Conservation (phyloP, 2,329 filamentous ascomycete genomes). For the Elsinoe australis region DNA sequence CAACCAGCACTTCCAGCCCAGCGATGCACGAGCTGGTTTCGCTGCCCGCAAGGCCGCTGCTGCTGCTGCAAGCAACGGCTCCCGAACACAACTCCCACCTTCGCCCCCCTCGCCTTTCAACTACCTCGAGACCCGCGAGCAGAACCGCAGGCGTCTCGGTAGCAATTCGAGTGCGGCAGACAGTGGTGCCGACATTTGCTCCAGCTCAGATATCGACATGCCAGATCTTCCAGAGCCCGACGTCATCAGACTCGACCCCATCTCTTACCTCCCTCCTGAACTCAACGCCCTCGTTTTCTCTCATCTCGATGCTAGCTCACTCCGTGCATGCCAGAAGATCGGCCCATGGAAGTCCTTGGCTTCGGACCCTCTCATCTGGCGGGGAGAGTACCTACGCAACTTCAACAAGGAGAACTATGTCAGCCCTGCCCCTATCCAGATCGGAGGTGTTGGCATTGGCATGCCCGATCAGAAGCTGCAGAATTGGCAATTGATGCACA, state of each 20-base stretch:
- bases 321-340: slow-evolving; percentile 49
- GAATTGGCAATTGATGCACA: slow-evolving; percentile 81
- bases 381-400: slow-evolving; percentile 50
- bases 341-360: slow-evolving; percentile 52
- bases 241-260: slow-evolving; percentile 38
- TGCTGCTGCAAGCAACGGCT: slow-evolving; percentile 17
- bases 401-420: slow-evolving; percentile 43
- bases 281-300: slow-evolving; percentile 50
- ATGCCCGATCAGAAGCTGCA: slow-evolving; percentile 47
- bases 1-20: slow-evolving; percentile 6
- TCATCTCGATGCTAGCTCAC: slow-evolving; percentile 19
- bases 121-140: slow-evolving; percentile 19
- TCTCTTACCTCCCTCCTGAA: slow-evolving; percentile 50
- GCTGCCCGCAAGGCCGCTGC: slow-evolving; percentile 20
- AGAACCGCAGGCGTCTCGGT: slow-evolving; percentile 19
- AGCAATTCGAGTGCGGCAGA: slow-evolving; percentile 28
- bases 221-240: slow-evolving; percentile 17
- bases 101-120: slow-evolving; percentile 17
- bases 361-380: slow-evolving; percentile 54
- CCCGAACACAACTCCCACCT: slow-evolving; percentile 9
- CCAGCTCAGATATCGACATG: slow-evolving; percentile 29
- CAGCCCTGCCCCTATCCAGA: slow-evolving; percentile 38
- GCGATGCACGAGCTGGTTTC: slow-evolving; percentile 16
- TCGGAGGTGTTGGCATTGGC: slow-evolving; percentile 49
- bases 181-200: slow-evolving; percentile 32